phyloP scores from a whole-genome alignment of 2,329 filamentous ascomycete species.

The Dactylonectria estremocensis region DNA sequence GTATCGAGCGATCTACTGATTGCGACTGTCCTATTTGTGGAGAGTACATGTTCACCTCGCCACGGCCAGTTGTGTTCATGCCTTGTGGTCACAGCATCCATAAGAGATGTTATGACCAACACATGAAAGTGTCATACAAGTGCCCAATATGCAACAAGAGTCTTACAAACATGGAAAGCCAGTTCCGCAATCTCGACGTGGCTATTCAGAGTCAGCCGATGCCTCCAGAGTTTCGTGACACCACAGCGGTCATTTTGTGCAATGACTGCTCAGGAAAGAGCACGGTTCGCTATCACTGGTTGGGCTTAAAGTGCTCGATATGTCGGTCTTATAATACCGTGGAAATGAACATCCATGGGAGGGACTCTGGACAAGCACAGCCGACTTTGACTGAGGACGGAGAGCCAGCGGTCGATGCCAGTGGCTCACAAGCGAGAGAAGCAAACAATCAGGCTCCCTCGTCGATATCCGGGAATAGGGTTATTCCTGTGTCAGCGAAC shows the following conservation, averaged over 20 bases:
- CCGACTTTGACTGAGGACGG: conserved; percentile 44
- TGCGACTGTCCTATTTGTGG: conserved; percentile 98
- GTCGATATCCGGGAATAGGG: conserved; percentile 32
- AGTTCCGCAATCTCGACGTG: conserved; percentile 91
- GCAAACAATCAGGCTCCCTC: conserved; percentile 28
- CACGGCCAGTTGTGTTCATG: conserved; percentile 92
- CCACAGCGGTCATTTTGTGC: conserved; percentile 87
- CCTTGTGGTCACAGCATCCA: conserved; percentile 97
- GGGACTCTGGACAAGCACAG: conserved; percentile 49
- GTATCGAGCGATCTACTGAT: conserved; percentile 94
- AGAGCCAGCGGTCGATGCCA: conserved; percentile 25
- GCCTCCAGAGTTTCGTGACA: conserved; percentile 86
- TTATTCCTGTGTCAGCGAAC: conserved; percentile 39
- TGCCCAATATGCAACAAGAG: conserved; percentile 98
- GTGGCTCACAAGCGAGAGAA: conserved; percentile 23
- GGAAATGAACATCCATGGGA: conserved; percentile 73
- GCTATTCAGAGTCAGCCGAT: conserved; percentile 93
- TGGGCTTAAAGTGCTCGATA: conserved; percentile 89
- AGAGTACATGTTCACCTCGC: conserved; percentile 96
- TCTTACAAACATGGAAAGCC: conserved; percentile 96
- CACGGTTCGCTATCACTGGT: conserved; percentile 92
- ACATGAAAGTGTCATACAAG: conserved; percentile 92
- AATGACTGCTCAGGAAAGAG: conserved; percentile 95
- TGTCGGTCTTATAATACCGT: conserved; percentile 80
- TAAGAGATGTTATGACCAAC: conserved; percentile 87